Percentiles rank a stretch among this genome's conserved stretches.
phyloP scores from a whole-genome alignment of 225 moss, liverwort and hornwort species.

The Neckera pumila region DNA sequence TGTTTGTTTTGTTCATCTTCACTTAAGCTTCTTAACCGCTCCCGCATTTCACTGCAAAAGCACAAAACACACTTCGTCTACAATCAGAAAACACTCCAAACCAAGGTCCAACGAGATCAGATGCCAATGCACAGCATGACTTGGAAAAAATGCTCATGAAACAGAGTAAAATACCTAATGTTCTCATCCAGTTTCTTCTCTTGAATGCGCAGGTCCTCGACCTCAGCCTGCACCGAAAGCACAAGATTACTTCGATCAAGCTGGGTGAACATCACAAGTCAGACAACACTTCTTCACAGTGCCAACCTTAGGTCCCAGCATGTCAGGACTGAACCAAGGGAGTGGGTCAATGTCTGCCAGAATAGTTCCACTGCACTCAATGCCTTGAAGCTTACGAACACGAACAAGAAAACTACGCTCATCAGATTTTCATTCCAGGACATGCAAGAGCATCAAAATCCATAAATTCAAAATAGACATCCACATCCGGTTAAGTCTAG shows the following conservation, averaged over 20 bases:
- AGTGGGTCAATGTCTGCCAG: background rate
- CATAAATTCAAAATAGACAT: background rate
- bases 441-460: background rate
- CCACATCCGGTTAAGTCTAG: too few species aligned
- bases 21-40: conserved; percentile 49
- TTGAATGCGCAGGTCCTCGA: conserved; percentile 50
- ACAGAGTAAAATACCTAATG: conserved; percentile 27
- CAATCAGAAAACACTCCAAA: background rate
- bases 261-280: too few species aligned
- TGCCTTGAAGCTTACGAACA: background rate
- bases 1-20: conserved; percentile 69
- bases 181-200: conserved; percentile 61
- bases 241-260: background rate
- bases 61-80: background rate
- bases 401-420: background rate
- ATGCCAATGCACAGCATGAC: background rate
- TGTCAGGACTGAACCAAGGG: background rate
- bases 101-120: background rate
- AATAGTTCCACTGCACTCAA: background rate
- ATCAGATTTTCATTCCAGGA: background rate
- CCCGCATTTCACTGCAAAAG: conserved; percentile 55
- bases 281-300: background rate
- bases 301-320: background rate
- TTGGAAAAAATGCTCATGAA: background rate
- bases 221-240: conserved; percentile 33